Evolutionary conservation across 2,329 filamentous ascomycete species (phyloP), one percentile per base, ranked within the genome.

Genomic region (Septoria linicola): DNA sequence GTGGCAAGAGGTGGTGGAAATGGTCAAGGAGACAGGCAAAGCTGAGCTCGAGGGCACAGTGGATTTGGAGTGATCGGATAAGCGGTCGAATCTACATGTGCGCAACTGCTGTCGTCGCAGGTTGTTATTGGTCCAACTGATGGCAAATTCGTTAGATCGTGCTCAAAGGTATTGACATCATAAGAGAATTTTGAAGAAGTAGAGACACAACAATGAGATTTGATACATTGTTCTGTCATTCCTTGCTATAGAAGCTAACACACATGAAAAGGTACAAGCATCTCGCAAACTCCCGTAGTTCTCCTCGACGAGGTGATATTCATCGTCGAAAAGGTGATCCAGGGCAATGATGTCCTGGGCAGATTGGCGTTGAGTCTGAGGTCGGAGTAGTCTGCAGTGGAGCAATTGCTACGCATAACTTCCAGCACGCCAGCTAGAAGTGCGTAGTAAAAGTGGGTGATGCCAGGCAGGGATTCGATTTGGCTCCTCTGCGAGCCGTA

Each of bases 281-380:
- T 17, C 14, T 4, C 13, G 35, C 35, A 39, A 39, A 39, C 35
- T 21, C 35, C 35, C 17, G 10, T 14, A 39, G 14, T 39, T 39
- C 35, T 21, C 35, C 35, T 20, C 35, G 35, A 39, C 35, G 34
- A 36, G n/a, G 13, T 17, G 20, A 17, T 39, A 13, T 7, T 19
- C 10, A 6, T 20, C 44, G 25, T 40, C 44, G 25, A 48, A 39
- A 37, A 48, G 44, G 36, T 48, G 44, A 48, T 40, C 44, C 44
- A 48, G 35, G 20, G 5, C 25, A 25, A 17, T 39, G 17, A 46
- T 40, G 35, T 17, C 36, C 25, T 48, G 44, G 44, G 44, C 44
- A 48, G 44, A 48, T 39, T 44, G 41, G 41, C 27, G 16, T 32
- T 31, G 35, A 6, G 23, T 48, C 44, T 48, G 44, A 48, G 16